Evolutionary conservation across 179 eudicot genomes (phyloP).

Genomic region (Pouteria campechiana): DNA sequence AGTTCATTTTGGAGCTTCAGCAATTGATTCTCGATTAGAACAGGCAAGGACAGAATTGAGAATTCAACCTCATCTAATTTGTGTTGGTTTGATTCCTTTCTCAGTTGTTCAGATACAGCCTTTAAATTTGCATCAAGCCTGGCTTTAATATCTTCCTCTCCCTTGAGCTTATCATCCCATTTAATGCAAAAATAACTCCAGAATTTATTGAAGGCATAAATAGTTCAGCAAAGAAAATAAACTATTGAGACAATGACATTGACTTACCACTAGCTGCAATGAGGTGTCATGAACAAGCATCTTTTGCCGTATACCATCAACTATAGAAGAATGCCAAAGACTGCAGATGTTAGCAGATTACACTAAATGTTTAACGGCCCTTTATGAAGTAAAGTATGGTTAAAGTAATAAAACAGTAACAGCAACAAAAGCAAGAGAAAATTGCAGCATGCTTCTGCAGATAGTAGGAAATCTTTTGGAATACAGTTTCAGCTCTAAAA

Average conservation of each 20-base stretch:
- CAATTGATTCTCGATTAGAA: slow-evolving; percentile 29
- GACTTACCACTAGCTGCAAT: slow-evolving; percentile 54
- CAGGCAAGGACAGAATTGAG: slow-evolving; percentile 34
- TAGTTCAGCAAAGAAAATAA: too few relatives aligned
- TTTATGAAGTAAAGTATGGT: too few relatives aligned
- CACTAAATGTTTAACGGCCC: too few relatives aligned
- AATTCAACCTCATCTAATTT: slow-evolving; percentile 36
- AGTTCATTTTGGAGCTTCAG: slow-evolving; percentile 43
- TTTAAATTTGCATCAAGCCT: slow-evolving; percentile 37
- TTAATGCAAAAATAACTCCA: too few relatives aligned
- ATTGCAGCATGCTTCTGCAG: too few relatives aligned
- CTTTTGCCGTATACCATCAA: slow-evolving; percentile 75
- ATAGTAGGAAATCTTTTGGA: too few relatives aligned
- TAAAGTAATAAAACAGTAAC: too few relatives aligned
- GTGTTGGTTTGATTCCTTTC: slow-evolving; percentile 27
- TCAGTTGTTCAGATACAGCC: slow-evolving; percentile 41
- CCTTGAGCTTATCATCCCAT: slow-evolving; percentile 48
- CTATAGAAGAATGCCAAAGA: slow-evolving; percentile 21
- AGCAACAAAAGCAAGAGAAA: too few relatives aligned
- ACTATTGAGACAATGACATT: not conserved
- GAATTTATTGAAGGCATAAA: too few relatives aligned
- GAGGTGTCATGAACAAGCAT: slow-evolving; percentile 45
- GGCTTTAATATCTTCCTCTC: slow-evolving; percentile 58
- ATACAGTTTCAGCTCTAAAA: too few relatives aligned
- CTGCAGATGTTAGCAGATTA: not conserved